Conservation (phyloP, 352 stramenopile species). For the Phytopythium sindhum region DNA sequence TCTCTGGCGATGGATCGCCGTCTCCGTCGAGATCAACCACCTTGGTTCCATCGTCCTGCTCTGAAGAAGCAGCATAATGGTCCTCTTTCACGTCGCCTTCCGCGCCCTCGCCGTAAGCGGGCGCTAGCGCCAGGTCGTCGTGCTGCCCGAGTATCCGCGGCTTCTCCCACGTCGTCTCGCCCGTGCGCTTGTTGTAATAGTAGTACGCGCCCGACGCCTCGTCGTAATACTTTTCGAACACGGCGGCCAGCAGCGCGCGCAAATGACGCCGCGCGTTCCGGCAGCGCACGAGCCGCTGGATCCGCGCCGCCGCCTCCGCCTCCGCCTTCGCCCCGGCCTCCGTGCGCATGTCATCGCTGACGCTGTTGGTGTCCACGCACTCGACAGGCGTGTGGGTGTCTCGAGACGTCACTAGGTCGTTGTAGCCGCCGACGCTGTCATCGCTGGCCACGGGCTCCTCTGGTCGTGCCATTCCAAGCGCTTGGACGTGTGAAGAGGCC, state of each 20-base stretch:
- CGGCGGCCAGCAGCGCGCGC: slow-evolving; percentile 38
- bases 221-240: slow-evolving; percentile 77
- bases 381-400: slow-evolving; percentile 11
- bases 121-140: slow-evolving; percentile 46
- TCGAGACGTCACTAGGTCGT: not conserved
- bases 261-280: slow-evolving; percentile 42
- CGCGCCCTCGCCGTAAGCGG: slow-evolving; percentile 15
- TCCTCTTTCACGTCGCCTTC: not conserved
- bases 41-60: slow-evolving; percentile 6
- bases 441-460: not conserved
- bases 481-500: not conserved
- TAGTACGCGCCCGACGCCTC: slow-evolving; percentile 58
- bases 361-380: slow-evolving; percentile 14
- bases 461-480: not conserved
- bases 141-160: slow-evolving; percentile 41
- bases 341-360: slow-evolving; percentile 10
- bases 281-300: slow-evolving; percentile 64
- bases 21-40: slow-evolving; percentile 23
- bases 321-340: slow-evolving; percentile 22
- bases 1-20: slow-evolving; percentile 1
- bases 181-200: slow-evolving; percentile 68
- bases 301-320: slow-evolving; percentile 24
- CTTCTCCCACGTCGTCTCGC: slow-evolving; percentile 76
- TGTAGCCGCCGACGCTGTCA: not conserved
- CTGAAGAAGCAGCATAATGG: not conserved